Conservation (phyloP, 805 yeast species). For the Saccharomycopsis malanga region DNA sequence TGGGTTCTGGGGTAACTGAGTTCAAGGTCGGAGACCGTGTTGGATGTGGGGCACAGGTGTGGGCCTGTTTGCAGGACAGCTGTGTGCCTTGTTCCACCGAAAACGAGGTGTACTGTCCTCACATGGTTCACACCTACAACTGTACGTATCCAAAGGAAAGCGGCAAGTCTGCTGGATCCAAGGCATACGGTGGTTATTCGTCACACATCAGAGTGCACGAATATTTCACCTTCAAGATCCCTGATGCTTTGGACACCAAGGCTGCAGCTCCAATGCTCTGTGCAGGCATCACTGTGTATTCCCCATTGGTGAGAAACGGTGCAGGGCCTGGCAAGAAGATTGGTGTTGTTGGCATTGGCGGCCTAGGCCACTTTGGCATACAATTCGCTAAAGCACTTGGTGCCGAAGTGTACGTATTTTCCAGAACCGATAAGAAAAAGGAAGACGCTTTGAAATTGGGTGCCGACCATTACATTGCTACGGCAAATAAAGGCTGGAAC, state of each 20-base stretch:
- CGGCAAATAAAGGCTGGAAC: conserved; percentile 36
- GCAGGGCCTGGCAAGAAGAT: conserved; percentile 39
- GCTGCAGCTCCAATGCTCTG: conserved; percentile 49
- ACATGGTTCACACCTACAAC: conserved; percentile 32
- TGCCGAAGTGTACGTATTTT: conserved; percentile 53
- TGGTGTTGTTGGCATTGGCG: conserved; percentile 60
- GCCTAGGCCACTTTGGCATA: conserved; percentile 60
- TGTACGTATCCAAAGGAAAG: conserved; percentile 26
- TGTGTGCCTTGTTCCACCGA: conserved; percentile 32
- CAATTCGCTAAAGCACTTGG: conserved; percentile 56
- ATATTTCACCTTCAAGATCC: conserved; percentile 41
- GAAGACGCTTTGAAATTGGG: conserved; percentile 48
- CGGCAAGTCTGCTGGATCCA: conserved; percentile 22
- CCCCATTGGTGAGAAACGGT: conserved; percentile 43
- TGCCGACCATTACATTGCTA: conserved; percentile 47
- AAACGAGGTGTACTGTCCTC: conserved; percentile 37
- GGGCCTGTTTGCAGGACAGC: conserved; percentile 28
- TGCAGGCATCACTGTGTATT: conserved; percentile 49
- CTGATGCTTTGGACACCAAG: conserved; percentile 36
- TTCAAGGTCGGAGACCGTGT: conserved; percentile 38
- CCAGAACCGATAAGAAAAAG: conserved; percentile 44
- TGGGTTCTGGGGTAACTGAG: conserved; percentile 31
- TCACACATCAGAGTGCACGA: conserved; percentile 40
- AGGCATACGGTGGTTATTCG: conserved; percentile 46
- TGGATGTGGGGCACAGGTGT: conserved; percentile 40